Conservation (phyloP, 176 grass and related monocot genomes). For the Echinochloa phyllopogon region DNA sequence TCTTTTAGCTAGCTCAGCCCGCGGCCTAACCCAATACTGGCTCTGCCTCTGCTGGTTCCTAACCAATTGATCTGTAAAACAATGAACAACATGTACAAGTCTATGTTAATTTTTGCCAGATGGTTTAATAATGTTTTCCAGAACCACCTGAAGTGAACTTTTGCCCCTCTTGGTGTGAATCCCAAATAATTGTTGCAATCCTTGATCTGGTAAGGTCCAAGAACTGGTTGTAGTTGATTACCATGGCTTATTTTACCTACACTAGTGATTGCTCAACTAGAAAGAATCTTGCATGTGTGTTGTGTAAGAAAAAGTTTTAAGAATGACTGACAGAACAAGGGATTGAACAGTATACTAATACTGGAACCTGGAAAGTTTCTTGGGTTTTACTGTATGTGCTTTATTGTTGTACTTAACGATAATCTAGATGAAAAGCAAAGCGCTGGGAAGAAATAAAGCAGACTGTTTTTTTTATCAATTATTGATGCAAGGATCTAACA, state of each 20-base stretch:
- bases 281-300: neutral
- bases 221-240: neutral
- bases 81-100: neutral
- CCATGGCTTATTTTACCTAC: neutral
- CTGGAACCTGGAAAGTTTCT: constrained; percentile 8
- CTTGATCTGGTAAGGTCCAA: neutral
- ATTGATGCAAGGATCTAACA: neutral
- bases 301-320: neutral
- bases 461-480: neutral
- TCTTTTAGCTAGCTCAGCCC: no score
- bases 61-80: neutral
- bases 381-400: neutral
- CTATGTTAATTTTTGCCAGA: neutral
- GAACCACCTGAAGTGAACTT: neutral
- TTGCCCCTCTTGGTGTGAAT: neutral
- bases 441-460: neutral
- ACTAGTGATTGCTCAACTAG: neutral
- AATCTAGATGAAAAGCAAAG: neutral
- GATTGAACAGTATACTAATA: constrained; percentile 1
- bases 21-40: no score
- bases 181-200: neutral
- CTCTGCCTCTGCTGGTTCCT: neutral
- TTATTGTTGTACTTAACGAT: neutral
- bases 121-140: neutral
- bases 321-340: neutral